These are phyloP conservation scores for Sporobolomyces roseus DNA, from an alignment of 768 basidiomycete species.

Conservation along the genomic window DNA sequence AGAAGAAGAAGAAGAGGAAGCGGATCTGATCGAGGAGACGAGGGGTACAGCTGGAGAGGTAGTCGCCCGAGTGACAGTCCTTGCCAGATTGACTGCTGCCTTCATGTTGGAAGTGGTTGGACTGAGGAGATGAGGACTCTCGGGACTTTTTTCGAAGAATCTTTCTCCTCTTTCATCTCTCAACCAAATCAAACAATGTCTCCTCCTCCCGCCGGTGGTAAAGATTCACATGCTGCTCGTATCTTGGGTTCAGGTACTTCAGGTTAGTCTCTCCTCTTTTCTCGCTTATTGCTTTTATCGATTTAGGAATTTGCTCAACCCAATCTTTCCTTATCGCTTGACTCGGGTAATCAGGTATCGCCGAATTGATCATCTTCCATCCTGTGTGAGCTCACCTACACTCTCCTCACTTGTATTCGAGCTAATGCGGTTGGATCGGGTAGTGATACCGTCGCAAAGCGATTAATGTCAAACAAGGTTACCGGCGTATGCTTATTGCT, in stretches of 20 bases:
- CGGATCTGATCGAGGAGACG: not conserved
- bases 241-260: conserved; percentile 87
- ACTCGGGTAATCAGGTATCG: conserved; percentile 76
- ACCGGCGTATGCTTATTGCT: conserved; percentile 54
- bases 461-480: conserved; percentile 94
- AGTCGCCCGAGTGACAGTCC: not conserved
- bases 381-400: conserved; percentile 22
- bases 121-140: not conserved
- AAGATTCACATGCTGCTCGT: conserved; percentile 84
- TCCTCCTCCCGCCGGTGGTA: conserved; percentile 55
- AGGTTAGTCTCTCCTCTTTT: conserved; percentile 55
- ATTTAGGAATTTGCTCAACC: not conserved
- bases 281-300: not conserved
- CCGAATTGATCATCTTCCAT: conserved; percentile 71
- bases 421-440: not conserved
- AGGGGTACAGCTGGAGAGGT: not conserved
- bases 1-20: conserved; percentile 9
- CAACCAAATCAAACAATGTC: conserved; percentile 51
- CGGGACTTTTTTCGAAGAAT: not conserved
- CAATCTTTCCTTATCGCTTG: not conserved
- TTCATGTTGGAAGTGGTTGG: conserved; percentile 10
- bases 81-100: conserved; percentile 14
- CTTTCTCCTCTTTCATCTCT: not conserved
- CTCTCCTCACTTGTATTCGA: not conserved
- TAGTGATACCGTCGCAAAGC: conserved; percentile 96